Percentiles rank a stretch among this genome's conserved stretches.
Evolutionary conservation across 495 filamentous ascomycete species (phyloP).

Genomic region (Trichoderma reesei): DNA sequence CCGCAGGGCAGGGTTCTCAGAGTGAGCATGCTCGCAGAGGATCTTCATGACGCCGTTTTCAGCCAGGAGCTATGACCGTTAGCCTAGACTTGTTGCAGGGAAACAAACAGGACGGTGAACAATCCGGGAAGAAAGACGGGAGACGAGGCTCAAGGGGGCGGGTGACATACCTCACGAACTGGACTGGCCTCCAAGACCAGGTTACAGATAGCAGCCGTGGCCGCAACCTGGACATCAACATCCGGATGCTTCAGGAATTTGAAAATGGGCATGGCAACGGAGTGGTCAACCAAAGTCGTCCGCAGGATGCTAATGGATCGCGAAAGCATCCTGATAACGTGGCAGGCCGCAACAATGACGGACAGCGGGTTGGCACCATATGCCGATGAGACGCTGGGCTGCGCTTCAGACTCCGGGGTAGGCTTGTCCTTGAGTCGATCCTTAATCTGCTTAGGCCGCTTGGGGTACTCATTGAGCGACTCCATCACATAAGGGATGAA

Average conservation of each 20-base stretch:
- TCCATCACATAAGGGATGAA: slow-evolving; percentile 74
- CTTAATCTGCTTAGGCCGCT: slow-evolving; percentile 15
- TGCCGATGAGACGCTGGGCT: slow-evolving; percentile 8
- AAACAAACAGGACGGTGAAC: background rate
- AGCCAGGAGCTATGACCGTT: slow-evolving; percentile 49
- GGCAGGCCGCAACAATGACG: slow-evolving; percentile 81
- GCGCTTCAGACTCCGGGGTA: slow-evolving; percentile 5
- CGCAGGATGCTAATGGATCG: slow-evolving; percentile 74
- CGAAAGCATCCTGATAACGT: slow-evolving; percentile 63
- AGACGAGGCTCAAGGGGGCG: background rate
- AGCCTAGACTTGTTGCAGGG: too few relatives aligned
- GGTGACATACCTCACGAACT: slow-evolving; percentile 64
- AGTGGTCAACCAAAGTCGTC: slow-evolving; percentile 78
- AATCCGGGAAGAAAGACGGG: background rate
- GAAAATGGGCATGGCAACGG: slow-evolving; percentile 71
- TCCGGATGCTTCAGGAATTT: slow-evolving; percentile 64
- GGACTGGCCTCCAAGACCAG: slow-evolving; percentile 78
- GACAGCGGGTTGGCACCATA: slow-evolving; percentile 40
- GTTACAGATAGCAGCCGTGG: slow-evolving; percentile 74
- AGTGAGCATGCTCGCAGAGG: slow-evolving; percentile 77
- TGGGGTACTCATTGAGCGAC: slow-evolving; percentile 55
- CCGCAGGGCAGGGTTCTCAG: slow-evolving; percentile 57
- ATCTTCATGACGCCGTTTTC: slow-evolving; percentile 66
- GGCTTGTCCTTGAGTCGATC: slow-evolving; percentile 10
- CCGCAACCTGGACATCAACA: slow-evolving; percentile 74